phyloP scores from a whole-genome alignment of 495 filamentous ascomycete genomes.

The Talaromyces wortmannii region DNA sequence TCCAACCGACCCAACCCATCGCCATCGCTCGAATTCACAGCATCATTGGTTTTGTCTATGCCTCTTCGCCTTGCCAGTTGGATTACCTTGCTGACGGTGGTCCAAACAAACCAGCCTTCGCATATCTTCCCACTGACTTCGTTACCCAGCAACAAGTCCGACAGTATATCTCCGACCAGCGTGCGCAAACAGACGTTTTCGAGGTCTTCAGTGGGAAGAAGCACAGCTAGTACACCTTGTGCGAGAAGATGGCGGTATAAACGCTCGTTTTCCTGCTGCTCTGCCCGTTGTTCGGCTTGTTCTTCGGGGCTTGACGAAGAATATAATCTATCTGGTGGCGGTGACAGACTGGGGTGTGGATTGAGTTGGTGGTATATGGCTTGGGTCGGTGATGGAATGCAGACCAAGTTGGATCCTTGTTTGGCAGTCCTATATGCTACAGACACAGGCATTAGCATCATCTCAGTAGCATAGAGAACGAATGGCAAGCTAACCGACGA shows the following conservation, averaged over 20 bases:
- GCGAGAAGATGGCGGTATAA: constrained; percentile 77
- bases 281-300: too few species aligned
- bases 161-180: constrained; percentile 77
- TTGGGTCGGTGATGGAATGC: constrained; percentile 34
- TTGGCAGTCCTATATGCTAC: constrained; percentile 47
- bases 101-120: constrained; percentile 82
- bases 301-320: constrained; percentile 50
- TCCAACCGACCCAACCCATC: constrained; percentile 28
- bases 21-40: background rate
- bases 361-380: constrained; percentile 77
- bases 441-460: background rate
- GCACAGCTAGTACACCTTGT: constrained; percentile 66
- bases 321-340: constrained; percentile 53
- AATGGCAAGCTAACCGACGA: constrained; percentile 56
- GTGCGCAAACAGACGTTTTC: constrained; percentile 77
- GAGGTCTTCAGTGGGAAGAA: constrained; percentile 88
- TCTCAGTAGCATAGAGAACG: constrained; percentile 3
- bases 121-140: constrained; percentile 68
- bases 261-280: constrained; percentile 58
- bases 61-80: constrained; percentile 25
- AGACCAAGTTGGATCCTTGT: constrained; percentile 41
- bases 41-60: constrained; percentile 13
- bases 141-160: constrained; percentile 77
- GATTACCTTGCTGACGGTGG: constrained; percentile 61
- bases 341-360: constrained; percentile 72